phyloP scores from a whole-genome alignment of 306 rosid genomes.

The Corylus americana region DNA sequence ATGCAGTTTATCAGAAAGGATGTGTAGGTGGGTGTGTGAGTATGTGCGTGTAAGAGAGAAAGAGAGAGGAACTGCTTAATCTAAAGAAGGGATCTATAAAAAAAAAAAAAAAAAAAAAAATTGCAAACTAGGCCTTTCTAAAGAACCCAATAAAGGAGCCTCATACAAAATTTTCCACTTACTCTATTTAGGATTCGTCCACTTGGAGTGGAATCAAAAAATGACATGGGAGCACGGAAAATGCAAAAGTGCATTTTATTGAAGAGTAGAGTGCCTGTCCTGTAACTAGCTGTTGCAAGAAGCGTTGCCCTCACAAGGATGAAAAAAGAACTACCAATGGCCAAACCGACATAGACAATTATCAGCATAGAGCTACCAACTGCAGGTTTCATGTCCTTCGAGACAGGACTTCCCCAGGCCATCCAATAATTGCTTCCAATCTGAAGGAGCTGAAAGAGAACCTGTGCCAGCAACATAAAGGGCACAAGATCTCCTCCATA shows the following conservation, averaged over 20 bases:
- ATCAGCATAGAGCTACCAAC: slow-evolving; percentile 51
- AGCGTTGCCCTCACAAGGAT: slow-evolving; percentile 50
- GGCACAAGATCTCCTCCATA: slow-evolving; percentile 87
- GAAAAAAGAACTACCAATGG: slow-evolving; percentile 69
- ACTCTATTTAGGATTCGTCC: slow-evolving; percentile 83
- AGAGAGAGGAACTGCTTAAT: neutral
- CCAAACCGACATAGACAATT: slow-evolving; percentile 58
- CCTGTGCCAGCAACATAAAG: slow-evolving; percentile 61
- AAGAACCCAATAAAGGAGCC: neutral
- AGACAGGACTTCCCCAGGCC: slow-evolving; percentile 85
- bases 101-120: neutral
- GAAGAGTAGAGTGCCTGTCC: slow-evolving; percentile 72
- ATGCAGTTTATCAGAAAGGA: neutral
- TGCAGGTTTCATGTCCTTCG: slow-evolving; percentile 54
- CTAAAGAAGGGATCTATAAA: neutral
- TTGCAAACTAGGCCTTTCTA: neutral
- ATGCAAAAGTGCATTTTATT: slow-evolving; percentile 72
- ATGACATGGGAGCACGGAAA: slow-evolving; percentile 88
- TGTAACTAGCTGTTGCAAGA: slow-evolving; percentile 60
- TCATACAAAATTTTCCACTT: slow-evolving; percentile 18
- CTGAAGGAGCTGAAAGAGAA: slow-evolving; percentile 73
- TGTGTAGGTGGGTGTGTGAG: neutral
- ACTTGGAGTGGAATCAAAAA: slow-evolving; percentile 88
- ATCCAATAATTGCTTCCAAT: slow-evolving; percentile 94
- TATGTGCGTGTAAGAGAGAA: neutral